These are phyloP conservation scores for Leptodermis oblonga DNA, from an alignment of 257 asterid genomes.

Conservation along the genomic window DNA sequence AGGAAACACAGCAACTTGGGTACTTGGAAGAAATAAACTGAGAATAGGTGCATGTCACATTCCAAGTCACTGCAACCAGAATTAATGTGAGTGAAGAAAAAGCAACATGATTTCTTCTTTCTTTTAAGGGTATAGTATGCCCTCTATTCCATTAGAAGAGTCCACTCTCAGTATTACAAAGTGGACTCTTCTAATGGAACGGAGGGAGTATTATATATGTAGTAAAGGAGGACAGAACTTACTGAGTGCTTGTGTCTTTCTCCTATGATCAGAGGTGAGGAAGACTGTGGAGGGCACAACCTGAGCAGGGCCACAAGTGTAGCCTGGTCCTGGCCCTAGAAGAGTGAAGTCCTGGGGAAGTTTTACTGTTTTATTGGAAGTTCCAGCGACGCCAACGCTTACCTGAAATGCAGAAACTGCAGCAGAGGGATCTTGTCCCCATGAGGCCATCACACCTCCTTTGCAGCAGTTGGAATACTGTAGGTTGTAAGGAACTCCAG, in stretches of 20 bases:
- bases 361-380: conserved; percentile 68
- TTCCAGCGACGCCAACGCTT: conserved; percentile 67
- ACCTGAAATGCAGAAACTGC: conserved; percentile 71
- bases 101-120: background rate
- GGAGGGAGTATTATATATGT: too few species aligned
- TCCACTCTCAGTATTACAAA: background rate
- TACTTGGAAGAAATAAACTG: conserved; percentile 50
- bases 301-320: conserved; percentile 76
- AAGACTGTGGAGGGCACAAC: conserved; percentile 62
- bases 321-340: conserved; percentile 70
- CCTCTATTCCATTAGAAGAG: too few species aligned
- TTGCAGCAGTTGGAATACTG: conserved; percentile 76
- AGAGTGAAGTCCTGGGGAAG: conserved; percentile 63
- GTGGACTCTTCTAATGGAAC: background rate
- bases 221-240: conserved; percentile 6
- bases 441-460: conserved; percentile 71
- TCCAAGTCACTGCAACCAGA: conserved; percentile 77
- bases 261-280: conserved; percentile 50
- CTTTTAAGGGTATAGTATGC: background rate
- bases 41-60: conserved; percentile 72
- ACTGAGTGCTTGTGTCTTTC: conserved; percentile 75
- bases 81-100: background rate
- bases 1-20: conserved; percentile 73
- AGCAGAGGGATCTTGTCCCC: conserved; percentile 70
- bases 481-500: conserved; percentile 78